Percentiles rank a stretch among this genome's conserved stretches.
These are phyloP conservation scores for Ophiostoma montium DNA, from an alignment of 2,329 filamentous ascomycete species.

Conservation along the genomic window DNA sequence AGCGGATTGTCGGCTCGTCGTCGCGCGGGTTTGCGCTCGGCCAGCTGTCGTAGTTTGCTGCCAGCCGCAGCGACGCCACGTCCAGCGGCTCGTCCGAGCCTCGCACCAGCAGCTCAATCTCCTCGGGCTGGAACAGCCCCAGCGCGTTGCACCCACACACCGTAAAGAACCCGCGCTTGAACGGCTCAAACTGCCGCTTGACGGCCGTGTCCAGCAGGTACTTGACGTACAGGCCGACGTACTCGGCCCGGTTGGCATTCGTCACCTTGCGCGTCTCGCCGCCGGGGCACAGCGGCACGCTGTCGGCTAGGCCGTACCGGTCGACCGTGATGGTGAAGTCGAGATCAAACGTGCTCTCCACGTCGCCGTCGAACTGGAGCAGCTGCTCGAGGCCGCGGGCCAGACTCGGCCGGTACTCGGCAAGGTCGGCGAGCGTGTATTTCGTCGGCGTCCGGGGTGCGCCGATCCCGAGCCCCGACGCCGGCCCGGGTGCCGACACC, in stretches of 20 bases:
- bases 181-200: slow-evolving; percentile 75
- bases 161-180: slow-evolving; percentile 86
- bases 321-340: slow-evolving; percentile 70
- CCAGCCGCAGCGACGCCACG: slow-evolving; percentile 58
- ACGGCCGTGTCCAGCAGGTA: slow-evolving; percentile 69
- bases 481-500: slow-evolving; percentile 53
- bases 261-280: slow-evolving; percentile 67
- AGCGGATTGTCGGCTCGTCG: slow-evolving; percentile 53
- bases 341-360: slow-evolving; percentile 64
- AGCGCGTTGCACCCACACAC: slow-evolving; percentile 82
- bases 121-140: slow-evolving; percentile 75
- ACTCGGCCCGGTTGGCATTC: slow-evolving; percentile 71
- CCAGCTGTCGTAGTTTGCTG: slow-evolving; percentile 78
- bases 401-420: slow-evolving; percentile 64
- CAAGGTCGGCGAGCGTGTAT: slow-evolving; percentile 68
- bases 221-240: slow-evolving; percentile 71
- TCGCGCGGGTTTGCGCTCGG: slow-evolving; percentile 38
- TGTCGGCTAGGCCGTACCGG: slow-evolving; percentile 54
- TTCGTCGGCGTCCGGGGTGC: slow-evolving; percentile 49
- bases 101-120: slow-evolving; percentile 76
- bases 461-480: slow-evolving; percentile 33
- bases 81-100: slow-evolving; percentile 77
- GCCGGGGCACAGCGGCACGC: slow-evolving; percentile 57
- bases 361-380: slow-evolving; percentile 72
- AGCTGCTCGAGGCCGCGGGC: slow-evolving; percentile 63